phyloP scores from a whole-genome alignment of 192 early-diverging fungal species.

The Gorgonomyces haynaldii region DNA sequence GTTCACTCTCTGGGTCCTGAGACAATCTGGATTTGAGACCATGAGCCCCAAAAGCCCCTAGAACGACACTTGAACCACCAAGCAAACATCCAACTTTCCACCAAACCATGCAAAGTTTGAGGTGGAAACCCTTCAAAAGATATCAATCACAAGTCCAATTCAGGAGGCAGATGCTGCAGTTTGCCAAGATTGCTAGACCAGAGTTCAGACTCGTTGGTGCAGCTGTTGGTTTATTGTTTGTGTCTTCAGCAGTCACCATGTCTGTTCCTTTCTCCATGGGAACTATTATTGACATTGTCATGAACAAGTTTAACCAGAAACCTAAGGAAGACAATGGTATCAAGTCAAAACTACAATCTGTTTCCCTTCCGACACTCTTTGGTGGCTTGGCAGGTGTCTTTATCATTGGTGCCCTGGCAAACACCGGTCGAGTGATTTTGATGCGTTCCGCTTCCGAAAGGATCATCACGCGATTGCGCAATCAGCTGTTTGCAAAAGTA shows the following conservation, averaged over 20 bases:
- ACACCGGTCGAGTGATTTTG: conserved; percentile 24
- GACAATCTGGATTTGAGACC: conserved; percentile 22
- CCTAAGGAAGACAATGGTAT: background rate
- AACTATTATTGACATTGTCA: conserved; percentile 25
- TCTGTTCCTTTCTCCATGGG: conserved; percentile 29
- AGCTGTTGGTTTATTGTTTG: conserved; percentile 10
- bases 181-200: conserved; percentile 12
- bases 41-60: conserved; percentile 38
- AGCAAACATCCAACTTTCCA: background rate
- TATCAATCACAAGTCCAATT: too few species aligned
- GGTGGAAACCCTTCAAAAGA: too few species aligned
- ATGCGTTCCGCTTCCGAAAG: conserved; percentile 24
- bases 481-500: conserved; percentile 17
- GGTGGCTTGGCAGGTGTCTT: conserved; percentile 12
- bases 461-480: conserved; percentile 22
- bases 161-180: background rate
- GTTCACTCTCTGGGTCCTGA: conserved; percentile 6
- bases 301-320: background rate
- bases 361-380: conserved; percentile 5
- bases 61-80: conserved; percentile 24
- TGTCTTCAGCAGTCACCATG: conserved; percentile 28
- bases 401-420: conserved; percentile 22
- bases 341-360: background rate
- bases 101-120: too few species aligned
- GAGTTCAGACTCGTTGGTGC: conserved; percentile 9